These are phyloP conservation scores for Mercurialis annua DNA, from an alignment of 345 rosid genomes.

Conservation along the genomic window DNA sequence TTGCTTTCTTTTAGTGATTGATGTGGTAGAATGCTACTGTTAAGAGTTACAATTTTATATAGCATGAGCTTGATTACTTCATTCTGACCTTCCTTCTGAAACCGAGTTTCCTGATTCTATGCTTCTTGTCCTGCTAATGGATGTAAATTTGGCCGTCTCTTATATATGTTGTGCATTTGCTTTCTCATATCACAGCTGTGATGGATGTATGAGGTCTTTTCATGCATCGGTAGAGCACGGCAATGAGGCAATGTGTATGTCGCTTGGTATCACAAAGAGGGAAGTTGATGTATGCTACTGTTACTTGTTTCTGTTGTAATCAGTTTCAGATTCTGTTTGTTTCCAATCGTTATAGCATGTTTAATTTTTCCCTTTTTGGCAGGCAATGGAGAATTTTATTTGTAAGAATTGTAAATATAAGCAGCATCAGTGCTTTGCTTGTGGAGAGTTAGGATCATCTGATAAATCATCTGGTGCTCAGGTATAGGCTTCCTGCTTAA, in stretches of 20 bases:
- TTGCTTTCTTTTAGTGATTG: background rate
- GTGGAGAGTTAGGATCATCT: conserved; percentile 81
- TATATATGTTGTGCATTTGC: conserved; percentile 20
- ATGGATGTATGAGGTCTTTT: conserved; percentile 93
- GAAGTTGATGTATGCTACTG: conserved; percentile 60
- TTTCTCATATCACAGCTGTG: conserved; percentile 54
- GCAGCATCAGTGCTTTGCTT: conserved; percentile 76
- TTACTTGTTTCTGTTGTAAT: conserved; percentile 10
- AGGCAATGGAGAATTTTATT: conserved; percentile 58
- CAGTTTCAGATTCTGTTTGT: too few species aligned
- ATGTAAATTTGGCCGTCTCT: conserved; percentile 6
- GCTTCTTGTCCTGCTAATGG: background rate
- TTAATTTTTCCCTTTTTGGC: conserved; percentile 15
- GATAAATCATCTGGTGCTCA: conserved; percentile 60
- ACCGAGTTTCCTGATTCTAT: conserved; percentile 3
- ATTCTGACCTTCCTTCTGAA: background rate
- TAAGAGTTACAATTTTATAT: background rate
- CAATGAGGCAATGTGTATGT: conserved; percentile 52
- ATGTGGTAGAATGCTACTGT: conserved; percentile 3
- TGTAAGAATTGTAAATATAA: conserved; percentile 76
- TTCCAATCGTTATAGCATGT: conserved; percentile 7
- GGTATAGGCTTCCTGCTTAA: conserved; percentile 43
- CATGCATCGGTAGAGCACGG: conserved; percentile 65
- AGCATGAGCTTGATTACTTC: conserved; percentile 4
- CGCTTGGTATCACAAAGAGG: conserved; percentile 57